phyloP scores from a whole-genome alignment of 371 early-diverging fungal species.

The Mortierella sp. region DNA sequence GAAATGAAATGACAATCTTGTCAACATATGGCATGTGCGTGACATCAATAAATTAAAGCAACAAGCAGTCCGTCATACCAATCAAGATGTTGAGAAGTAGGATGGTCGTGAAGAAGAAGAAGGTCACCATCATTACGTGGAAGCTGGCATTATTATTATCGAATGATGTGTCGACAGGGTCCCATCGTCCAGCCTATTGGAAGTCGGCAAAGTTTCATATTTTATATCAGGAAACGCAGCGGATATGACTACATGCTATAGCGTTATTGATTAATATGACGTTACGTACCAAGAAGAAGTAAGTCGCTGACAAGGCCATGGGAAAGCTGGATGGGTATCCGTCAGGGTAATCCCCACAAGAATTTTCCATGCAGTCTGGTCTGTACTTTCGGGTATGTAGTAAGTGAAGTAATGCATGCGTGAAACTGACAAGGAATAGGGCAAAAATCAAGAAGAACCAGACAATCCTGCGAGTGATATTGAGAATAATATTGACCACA shows the following conservation, averaged over 20 bases:
- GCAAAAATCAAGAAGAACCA: slow-evolving; percentile 54
- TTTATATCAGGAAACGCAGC: no score
- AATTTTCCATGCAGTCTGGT: not conserved
- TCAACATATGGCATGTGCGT: not conserved
- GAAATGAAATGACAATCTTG: not conserved
- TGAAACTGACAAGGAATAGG: slow-evolving; percentile 42
- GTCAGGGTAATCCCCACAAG: slow-evolving; percentile 3
- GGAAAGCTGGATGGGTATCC: slow-evolving; percentile 14
- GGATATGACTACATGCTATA: not conserved
- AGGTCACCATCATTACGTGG: slow-evolving; percentile 48
- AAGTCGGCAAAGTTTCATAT: not conserved
- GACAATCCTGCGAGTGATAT: slow-evolving; percentile 37
- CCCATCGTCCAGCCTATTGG: slow-evolving; percentile 44
- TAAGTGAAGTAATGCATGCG: slow-evolving; percentile 44
- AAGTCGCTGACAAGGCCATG: slow-evolving; percentile 29
- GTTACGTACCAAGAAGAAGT: slow-evolving; percentile 49
- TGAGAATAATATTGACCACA: slow-evolving; percentile 50
- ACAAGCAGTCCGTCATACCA: slow-evolving; percentile 20
- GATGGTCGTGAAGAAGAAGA: slow-evolving; percentile 51
- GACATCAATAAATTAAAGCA: not conserved
- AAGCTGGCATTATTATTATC: slow-evolving; percentile 3
- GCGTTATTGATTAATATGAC: not conserved
- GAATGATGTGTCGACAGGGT: slow-evolving; percentile 16
- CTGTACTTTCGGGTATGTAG: slow-evolving; percentile 24
- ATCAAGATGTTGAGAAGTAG: slow-evolving; percentile 52